Percentiles rank a stretch among this genome's conserved stretches.
These are phyloP conservation scores for Raffaelea arxii DNA, from an alignment of 2,329 filamentous ascomycete genomes.

Conservation along the genomic window DNA sequence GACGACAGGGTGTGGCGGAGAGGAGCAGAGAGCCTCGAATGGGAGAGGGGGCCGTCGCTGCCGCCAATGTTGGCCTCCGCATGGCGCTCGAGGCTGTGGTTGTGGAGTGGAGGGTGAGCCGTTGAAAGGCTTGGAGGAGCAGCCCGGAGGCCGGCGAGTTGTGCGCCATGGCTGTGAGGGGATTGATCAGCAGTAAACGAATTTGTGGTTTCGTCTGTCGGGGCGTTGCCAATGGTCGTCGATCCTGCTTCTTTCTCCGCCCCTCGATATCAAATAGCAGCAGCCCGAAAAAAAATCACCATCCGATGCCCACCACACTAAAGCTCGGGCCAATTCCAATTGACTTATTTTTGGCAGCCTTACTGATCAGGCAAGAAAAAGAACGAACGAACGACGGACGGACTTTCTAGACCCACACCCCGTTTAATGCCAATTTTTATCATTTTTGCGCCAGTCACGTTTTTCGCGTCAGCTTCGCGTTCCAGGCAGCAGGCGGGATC, in stretches of 20 bases:
- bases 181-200: neutral
- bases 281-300: neutral
- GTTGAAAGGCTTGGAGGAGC: slow-evolving; percentile 41
- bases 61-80: neutral
- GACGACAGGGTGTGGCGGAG: slow-evolving; percentile 31
- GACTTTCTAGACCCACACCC: neutral
- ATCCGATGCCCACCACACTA: too few species aligned
- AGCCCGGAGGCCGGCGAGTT: slow-evolving; percentile 20
- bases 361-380: neutral
- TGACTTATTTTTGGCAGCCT: neutral
- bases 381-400: neutral
- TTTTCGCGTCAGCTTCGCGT: slow-evolving; percentile 36
- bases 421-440: too few species aligned
- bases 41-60: neutral
- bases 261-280: neutral
- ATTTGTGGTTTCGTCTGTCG: too few species aligned
- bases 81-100: slow-evolving; percentile 24
- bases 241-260: neutral
- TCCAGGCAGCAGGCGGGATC: slow-evolving; percentile 1
- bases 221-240: too few species aligned
- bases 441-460: slow-evolving; percentile 24
- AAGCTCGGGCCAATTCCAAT: neutral
- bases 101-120: slow-evolving; percentile 32
- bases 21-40: neutral
- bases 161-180: too few species aligned